A percentile compares a stretch with the other conserved stretches of the same genome.
phyloP scores from a whole-genome alignment of 495 filamentous ascomycete species.

The Tuber magnatum region DNA sequence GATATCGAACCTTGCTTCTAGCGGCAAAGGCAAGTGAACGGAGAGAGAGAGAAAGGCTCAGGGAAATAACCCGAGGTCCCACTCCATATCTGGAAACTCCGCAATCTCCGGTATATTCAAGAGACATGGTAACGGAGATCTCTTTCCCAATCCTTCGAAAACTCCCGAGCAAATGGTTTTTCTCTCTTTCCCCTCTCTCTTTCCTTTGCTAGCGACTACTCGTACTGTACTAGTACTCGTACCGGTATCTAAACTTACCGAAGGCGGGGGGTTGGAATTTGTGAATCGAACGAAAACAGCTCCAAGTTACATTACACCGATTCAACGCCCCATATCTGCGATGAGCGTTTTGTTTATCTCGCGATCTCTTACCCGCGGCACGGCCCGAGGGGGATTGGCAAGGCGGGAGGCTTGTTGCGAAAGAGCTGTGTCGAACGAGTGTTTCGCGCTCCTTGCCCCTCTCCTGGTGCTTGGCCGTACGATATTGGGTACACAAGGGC shows the following conservation, averaged over 20 bases:
- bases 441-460: not conserved
- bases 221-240: not conserved
- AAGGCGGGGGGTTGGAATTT: not conserved
- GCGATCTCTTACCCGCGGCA: not conserved
- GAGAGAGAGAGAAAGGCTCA: not conserved
- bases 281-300: not conserved
- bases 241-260: not conserved
- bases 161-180: not conserved
- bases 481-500: not conserved
- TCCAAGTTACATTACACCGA: not conserved
- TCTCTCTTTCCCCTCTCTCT: not conserved
- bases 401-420: not conserved
- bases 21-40: not conserved
- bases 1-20: not conserved
- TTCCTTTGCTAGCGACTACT: not conserved
- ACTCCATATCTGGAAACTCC: not conserved
- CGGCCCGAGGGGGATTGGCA: not conserved
- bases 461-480: not conserved
- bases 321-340: not conserved
- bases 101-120: not conserved
- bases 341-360: not conserved
- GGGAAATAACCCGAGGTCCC: not conserved
- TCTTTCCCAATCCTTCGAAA: not conserved
- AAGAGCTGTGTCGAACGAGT: not conserved
- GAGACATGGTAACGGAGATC: not conserved